Percentiles rank a stretch among this genome's conserved stretches.
These are phyloP conservation scores for Phytophthora multivora DNA, from an alignment of 352 stramenopile genomes.

Conservation along the genomic window DNA sequence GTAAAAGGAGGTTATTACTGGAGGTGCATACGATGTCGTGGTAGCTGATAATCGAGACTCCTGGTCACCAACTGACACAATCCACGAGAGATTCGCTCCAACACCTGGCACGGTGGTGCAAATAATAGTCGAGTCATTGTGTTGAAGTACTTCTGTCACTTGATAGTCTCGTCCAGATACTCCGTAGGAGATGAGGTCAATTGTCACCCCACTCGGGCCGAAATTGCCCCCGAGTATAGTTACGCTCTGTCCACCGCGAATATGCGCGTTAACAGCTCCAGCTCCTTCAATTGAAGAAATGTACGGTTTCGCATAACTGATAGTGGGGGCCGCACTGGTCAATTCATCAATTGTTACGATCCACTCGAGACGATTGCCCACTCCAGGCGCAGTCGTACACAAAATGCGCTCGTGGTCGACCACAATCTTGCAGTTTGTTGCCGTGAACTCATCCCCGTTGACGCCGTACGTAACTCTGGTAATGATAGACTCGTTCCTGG, in stretches of 20 bases:
- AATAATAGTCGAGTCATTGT: conserved; percentile 64
- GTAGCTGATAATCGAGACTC: conserved; percentile 36
- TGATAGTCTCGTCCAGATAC: conserved; percentile 55
- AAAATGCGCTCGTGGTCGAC: conserved; percentile 57
- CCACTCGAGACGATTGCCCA: conserved; percentile 56
- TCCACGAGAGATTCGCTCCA: conserved; percentile 55
- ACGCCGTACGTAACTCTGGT: conserved; percentile 58
- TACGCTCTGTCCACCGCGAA: conserved; percentile 48
- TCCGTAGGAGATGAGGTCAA: conserved; percentile 69
- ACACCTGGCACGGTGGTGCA: conserved; percentile 57
- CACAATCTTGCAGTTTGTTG: conserved; percentile 44
- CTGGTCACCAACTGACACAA: conserved; percentile 63
- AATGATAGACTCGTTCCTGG: conserved; percentile 33
- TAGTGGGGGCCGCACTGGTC: conserved; percentile 51
- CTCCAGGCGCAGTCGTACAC: conserved; percentile 51
- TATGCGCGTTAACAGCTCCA: conserved; percentile 34
- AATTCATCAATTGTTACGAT: conserved; percentile 64
- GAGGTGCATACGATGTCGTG: conserved; percentile 60
- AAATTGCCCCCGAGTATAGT: conserved; percentile 63
- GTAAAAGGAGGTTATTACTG: conserved; percentile 31
- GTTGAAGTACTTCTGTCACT: conserved; percentile 40
- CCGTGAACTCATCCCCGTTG: conserved; percentile 48
- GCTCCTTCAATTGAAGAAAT: conserved; percentile 44
- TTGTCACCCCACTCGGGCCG: conserved; percentile 38
- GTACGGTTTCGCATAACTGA: conserved; percentile 62